phyloP scores from a whole-genome alignment of 345 rosid species.

The Eucalyptus cladocalyx region DNA sequence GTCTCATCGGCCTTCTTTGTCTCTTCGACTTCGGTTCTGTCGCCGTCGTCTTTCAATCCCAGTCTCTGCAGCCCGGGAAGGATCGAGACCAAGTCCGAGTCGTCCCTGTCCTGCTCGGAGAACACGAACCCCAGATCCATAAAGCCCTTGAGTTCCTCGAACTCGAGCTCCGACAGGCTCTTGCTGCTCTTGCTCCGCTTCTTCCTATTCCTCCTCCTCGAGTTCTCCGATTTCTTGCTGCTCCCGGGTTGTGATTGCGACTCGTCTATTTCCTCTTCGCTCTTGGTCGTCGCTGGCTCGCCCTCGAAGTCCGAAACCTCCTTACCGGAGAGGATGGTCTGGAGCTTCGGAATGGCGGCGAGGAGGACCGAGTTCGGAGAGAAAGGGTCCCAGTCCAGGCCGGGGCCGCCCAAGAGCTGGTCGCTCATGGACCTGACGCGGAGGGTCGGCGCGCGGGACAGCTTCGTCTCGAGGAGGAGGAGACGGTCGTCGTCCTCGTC shows the following conservation, averaged over 20 bases:
- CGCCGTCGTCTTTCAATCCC: slow-evolving; percentile 2
- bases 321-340: slow-evolving; percentile 41
- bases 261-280: neutral
- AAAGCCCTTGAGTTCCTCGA: slow-evolving; percentile 60
- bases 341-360: slow-evolving; percentile 27
- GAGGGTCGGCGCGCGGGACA: neutral
- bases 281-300: neutral
- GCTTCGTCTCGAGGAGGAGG: slow-evolving; percentile 1
- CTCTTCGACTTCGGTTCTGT: neutral
- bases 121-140: slow-evolving; percentile 75
- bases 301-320: slow-evolving; percentile 8
- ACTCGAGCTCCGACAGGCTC: slow-evolving; percentile 61
- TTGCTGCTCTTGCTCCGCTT: slow-evolving; percentile 13
- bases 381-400: neutral
- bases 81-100: slow-evolving; percentile 31
- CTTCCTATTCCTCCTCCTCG: neutral
- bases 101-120: slow-evolving; percentile 49
- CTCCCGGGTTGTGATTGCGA: neutral
- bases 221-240: neutral
- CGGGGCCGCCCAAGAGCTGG: slow-evolving; percentile 16
- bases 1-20: neutral
- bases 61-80: slow-evolving; percentile 55
- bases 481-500: neutral
- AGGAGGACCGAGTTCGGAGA: slow-evolving; percentile 37
- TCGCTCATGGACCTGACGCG: slow-evolving; percentile 35